These are phyloP conservation scores for Ramichloridium luteum DNA, from an alignment of 2,329 filamentous ascomycete species.

Conservation along the genomic window DNA sequence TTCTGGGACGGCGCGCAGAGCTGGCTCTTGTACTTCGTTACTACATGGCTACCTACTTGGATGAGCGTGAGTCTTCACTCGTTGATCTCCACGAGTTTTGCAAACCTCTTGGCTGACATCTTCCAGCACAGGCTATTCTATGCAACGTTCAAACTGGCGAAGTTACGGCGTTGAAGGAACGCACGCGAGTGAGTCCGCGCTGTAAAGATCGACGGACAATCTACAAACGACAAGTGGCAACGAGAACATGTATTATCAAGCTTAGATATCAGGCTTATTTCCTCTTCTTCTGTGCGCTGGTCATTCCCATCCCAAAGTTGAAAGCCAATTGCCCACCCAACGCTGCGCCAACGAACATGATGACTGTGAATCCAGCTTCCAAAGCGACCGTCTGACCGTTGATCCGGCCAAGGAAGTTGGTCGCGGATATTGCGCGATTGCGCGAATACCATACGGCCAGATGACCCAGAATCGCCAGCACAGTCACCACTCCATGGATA, in stretches of 20 bases:
- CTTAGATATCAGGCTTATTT: too few relatives aligned
- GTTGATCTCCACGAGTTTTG: too few relatives aligned
- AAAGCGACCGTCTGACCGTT: not conserved
- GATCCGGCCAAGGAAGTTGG: not conserved
- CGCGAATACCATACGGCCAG: not conserved
- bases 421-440: not conserved
- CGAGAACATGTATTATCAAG: too few relatives aligned
- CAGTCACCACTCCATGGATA: not conserved
- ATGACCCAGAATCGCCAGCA: not conserved
- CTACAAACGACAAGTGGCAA: too few relatives aligned
- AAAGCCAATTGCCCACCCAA: not conserved
- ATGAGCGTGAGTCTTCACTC: not conserved
- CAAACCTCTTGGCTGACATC: too few relatives aligned
- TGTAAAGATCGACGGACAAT: too few relatives aligned
- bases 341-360: not conserved
- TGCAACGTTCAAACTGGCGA: not conserved
- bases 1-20: conserved; percentile 1
- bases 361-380: not conserved
- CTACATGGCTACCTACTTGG: not conserved
- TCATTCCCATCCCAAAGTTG: not conserved
- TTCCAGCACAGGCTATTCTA: not conserved
- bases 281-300: not conserved
- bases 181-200: too few relatives aligned
- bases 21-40: conserved; percentile 1
- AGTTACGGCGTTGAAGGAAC: not conserved